These are phyloP conservation scores for Orobanche coerulescens DNA, from an alignment of 257 asterid species.

Conservation along the genomic window DNA sequence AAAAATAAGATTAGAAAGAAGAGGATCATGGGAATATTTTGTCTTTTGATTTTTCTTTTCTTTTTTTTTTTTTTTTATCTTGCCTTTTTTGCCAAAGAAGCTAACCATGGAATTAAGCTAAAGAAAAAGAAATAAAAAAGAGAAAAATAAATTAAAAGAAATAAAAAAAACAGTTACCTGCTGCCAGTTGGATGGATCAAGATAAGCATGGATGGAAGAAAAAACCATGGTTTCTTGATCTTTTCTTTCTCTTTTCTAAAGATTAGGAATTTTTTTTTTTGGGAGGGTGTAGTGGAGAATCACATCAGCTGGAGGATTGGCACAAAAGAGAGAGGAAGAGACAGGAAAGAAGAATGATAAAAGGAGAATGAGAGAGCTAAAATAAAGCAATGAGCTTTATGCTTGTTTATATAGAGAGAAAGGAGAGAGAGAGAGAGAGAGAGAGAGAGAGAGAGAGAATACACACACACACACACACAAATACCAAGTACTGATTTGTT, in stretches of 20 bases:
- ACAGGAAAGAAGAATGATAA: constrained; percentile 30
- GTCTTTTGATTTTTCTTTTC: constrained; percentile 39
- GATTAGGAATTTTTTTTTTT: constrained; percentile 30
- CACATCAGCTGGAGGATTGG: constrained; percentile 57
- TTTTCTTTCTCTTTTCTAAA: constrained; percentile 74
- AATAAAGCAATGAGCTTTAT: constrained; percentile 78
- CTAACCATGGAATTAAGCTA: constrained; percentile 37
- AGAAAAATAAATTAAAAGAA: constrained; percentile 6
- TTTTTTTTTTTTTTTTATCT: constrained; percentile 34
- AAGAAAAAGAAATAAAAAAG: constrained; percentile 18
- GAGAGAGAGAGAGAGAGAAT: not conserved
- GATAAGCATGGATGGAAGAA: constrained; percentile 90
- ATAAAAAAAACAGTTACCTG: constrained; percentile 46
- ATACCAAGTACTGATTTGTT: constrained; percentile 47
- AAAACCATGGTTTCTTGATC: constrained; percentile 78
- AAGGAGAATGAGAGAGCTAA: constrained; percentile 79
- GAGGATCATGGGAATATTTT: constrained; percentile 40
- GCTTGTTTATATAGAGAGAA: constrained; percentile 30
- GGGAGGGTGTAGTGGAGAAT: constrained; percentile 79
- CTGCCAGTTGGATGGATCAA: constrained; percentile 99
- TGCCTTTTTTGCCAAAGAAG: constrained; percentile 56
- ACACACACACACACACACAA: constrained; percentile 5
- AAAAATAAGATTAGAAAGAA: not conserved
- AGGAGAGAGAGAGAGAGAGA: not conserved
- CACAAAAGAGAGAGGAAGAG: constrained; percentile 31